These are phyloP conservation scores for Metschnikowia hibisci DNA, from an alignment of 805 yeast species.

Conservation along the genomic window DNA sequence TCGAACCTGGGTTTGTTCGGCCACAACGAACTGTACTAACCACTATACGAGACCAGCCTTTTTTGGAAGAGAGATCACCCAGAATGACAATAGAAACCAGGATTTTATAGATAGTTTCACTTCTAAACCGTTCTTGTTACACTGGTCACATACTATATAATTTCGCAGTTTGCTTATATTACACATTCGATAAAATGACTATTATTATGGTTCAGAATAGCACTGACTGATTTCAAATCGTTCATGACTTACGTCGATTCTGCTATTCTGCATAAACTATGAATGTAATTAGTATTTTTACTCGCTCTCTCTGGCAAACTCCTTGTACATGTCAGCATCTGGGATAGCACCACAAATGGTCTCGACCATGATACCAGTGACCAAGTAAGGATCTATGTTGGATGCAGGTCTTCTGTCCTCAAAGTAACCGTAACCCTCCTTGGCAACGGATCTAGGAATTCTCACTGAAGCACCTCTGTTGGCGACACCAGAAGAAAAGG, in stretches of 20 bases:
- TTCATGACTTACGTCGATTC: too few species aligned
- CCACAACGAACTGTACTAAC: slow-evolving; percentile 49
- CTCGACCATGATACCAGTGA: slow-evolving; percentile 97
- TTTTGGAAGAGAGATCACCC: too few species aligned
- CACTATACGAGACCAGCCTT: slow-evolving; percentile 47
- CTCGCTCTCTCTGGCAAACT: slow-evolving; percentile 68
- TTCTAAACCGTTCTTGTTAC: too few species aligned
- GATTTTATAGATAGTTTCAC: too few species aligned
- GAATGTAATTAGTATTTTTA: slow-evolving; percentile 6
- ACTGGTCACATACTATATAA: too few species aligned
- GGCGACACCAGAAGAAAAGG: slow-evolving; percentile 96
- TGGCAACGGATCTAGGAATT: slow-evolving; percentile 98
- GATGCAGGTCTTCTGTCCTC: slow-evolving; percentile 99
- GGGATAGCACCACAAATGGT: slow-evolving; percentile 93
- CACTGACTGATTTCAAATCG: too few species aligned
- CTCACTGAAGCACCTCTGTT: slow-evolving; percentile 99
- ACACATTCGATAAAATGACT: too few species aligned
- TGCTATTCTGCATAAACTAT: background rate
- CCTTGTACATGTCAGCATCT: slow-evolving; percentile 92
- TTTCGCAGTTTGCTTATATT: too few species aligned
- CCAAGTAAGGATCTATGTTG: slow-evolving; percentile 98
- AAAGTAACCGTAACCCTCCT: slow-evolving; percentile 96
- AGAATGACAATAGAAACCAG: too few species aligned
- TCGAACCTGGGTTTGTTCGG: slow-evolving; percentile 50
- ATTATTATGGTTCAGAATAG: too few species aligned